Evolutionary conservation across 2,329 filamentous ascomycete species (phyloP).

Genomic region (Scedosporium apiospermum): DNA sequence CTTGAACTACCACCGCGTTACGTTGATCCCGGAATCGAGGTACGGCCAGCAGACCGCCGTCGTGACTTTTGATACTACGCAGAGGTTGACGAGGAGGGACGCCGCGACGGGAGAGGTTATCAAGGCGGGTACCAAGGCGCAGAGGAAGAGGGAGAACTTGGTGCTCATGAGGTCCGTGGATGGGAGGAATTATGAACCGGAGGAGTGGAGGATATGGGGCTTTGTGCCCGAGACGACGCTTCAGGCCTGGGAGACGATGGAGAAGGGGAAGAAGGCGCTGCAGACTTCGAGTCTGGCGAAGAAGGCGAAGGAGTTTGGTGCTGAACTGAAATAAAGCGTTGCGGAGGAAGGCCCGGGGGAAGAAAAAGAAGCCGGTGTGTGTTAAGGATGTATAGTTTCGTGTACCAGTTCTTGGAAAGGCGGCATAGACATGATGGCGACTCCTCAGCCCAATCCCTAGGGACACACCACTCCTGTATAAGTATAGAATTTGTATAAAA

Average conservation of each 20-base stretch:
- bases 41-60: slow-evolving; percentile 40
- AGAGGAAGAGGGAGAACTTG: slow-evolving; percentile 53
- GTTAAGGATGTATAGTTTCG: slow-evolving; percentile 2
- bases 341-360: not conserved
- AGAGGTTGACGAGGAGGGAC: slow-evolving; percentile 38
- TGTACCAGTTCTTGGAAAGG: slow-evolving; percentile 6
- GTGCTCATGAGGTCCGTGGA: slow-evolving; percentile 44
- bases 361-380: not conserved
- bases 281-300: slow-evolving; percentile 12
- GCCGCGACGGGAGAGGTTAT: slow-evolving; percentile 26
- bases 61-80: slow-evolving; percentile 48
- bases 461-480: not conserved
- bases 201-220: slow-evolving; percentile 57
- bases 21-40: slow-evolving; percentile 23
- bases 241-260: slow-evolving; percentile 21
- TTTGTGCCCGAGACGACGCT: slow-evolving; percentile 45
- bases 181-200: slow-evolving; percentile 28
- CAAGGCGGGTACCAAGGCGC: slow-evolving; percentile 37
- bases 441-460: slow-evolving; percentile 7
- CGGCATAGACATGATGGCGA: slow-evolving; percentile 7
- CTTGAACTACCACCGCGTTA: slow-evolving; percentile 44
- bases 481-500: slow-evolving; percentile 9
- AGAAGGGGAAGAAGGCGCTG: slow-evolving; percentile 22
- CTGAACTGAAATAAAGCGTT: slow-evolving; percentile 6
- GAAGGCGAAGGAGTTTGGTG: slow-evolving; percentile 12